These are phyloP conservation scores for Fomes fomentarius DNA, from an alignment of 1,284 basidiomycete species.

Conservation along the genomic window DNA sequence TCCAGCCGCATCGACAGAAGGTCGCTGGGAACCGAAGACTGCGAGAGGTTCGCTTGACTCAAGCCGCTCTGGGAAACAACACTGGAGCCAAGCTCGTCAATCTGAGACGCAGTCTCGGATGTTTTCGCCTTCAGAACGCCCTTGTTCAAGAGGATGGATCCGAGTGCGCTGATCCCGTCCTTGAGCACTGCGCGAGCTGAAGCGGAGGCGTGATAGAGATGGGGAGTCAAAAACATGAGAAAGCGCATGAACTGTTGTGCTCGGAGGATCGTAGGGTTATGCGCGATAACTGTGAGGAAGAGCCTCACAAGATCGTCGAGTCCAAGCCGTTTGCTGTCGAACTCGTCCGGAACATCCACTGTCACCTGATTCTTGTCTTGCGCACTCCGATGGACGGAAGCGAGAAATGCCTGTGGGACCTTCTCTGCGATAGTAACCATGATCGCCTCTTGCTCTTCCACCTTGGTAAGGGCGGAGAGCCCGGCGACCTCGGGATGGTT, in stretches of 20 bases:
- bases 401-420: conserved; percentile 64
- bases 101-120: conserved; percentile 36
- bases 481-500: conserved; percentile 63
- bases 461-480: conserved; percentile 66
- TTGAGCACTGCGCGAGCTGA: conserved; percentile 57
- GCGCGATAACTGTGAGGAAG: conserved; percentile 80
- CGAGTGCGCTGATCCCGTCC: conserved; percentile 73
- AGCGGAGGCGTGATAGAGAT: conserved; percentile 57
- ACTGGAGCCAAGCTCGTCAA: conserved; percentile 19
- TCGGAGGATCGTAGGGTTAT: conserved; percentile 67
- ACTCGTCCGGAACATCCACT: conserved; percentile 60
- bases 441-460: conserved; percentile 73
- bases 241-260: conserved; percentile 71
- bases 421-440: conserved; percentile 71
- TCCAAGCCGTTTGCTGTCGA: conserved; percentile 59
- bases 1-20: conserved; percentile 62
- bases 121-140: conserved; percentile 50
- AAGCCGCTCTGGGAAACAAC: conserved; percentile 27
- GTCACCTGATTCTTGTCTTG: conserved; percentile 28
- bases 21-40: conserved; percentile 54
- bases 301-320: conserved; percentile 74
- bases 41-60: conserved; percentile 39
- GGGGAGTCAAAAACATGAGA: conserved; percentile 59
- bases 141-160: conserved; percentile 53
- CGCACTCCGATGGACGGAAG: conserved; percentile 48